These are phyloP conservation scores for Omphalea diandra DNA, from an alignment of 441 rosid species.

Conservation along the genomic window DNA sequence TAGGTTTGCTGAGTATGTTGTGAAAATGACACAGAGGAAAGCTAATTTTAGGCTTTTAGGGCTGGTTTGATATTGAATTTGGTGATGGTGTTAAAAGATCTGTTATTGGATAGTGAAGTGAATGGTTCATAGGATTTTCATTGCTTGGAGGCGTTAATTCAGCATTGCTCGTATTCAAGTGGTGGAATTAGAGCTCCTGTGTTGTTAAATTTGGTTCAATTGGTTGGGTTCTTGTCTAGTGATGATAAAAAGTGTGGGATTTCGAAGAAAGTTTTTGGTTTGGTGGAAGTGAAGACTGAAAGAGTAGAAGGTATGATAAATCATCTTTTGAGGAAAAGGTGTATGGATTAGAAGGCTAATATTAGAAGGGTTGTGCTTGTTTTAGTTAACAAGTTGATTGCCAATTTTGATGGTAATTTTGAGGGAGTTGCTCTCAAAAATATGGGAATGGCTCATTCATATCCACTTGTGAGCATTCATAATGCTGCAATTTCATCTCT, in stretches of 20 bases:
- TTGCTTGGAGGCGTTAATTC: slow-evolving; percentile 65
- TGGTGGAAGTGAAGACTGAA: slow-evolving; percentile 25
- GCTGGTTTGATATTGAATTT: slow-evolving; percentile 66
- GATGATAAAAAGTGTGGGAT: slow-evolving; percentile 43
- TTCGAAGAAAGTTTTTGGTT: slow-evolving; percentile 56
- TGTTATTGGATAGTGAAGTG: slow-evolving; percentile 36
- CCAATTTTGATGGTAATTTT: slow-evolving; percentile 60
- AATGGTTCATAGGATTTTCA: slow-evolving; percentile 49
- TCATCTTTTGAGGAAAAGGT: slow-evolving; percentile 67
- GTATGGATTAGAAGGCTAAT: slow-evolving; percentile 88
- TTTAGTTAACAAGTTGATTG: slow-evolving; percentile 64
- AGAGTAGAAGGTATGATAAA: slow-evolving; percentile 41
- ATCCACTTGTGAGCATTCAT: slow-evolving; percentile 88
- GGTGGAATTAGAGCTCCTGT: slow-evolving; percentile 73
- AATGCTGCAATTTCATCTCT: slow-evolving; percentile 88
- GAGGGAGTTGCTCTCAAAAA: slow-evolving; percentile 70
- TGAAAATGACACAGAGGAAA: slow-evolving; percentile 74
- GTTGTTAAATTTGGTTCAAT: slow-evolving; percentile 73
- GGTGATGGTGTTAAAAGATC: slow-evolving; percentile 49
- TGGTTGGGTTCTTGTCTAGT: slow-evolving; percentile 56
- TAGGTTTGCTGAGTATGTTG: slow-evolving; percentile 49
- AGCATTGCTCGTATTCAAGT: slow-evolving; percentile 64
- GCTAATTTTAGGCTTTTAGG: slow-evolving; percentile 64
- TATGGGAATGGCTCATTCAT: slow-evolving; percentile 87
- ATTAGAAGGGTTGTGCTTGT: slow-evolving; percentile 80